Base-by-base conservation (phyloP, 1,139 yeast genomes). In the Saccharomyces hybrid region DNA sequence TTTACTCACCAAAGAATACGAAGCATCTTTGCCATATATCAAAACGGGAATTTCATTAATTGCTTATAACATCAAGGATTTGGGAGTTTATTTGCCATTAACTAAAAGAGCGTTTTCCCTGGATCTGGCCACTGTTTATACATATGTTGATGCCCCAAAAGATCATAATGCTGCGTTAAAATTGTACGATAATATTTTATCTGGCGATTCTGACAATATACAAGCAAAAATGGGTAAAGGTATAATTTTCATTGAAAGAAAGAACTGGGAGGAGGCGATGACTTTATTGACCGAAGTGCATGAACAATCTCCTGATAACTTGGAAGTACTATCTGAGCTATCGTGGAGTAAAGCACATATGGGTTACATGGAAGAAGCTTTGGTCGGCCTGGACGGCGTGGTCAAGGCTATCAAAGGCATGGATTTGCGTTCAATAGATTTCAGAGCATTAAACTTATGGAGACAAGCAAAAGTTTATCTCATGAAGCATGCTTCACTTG, bases 121-220 rank as follows among this genome's bases (percentile, higher is more conserved):
- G 51, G 76, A 81, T 16, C 74, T 88, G 53, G 98, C 95, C 0
- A 80, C 84, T 2, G 79, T 87, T 0, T 88, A 89, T 64, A 88
- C 96, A 0, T 85, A 87, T 64, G 80, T 84, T 65, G 96, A 91
- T 66, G 88, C 96, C 0, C 99, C 98, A 5, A 89, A 89, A 68
- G 87, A 91, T 68, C 89, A 82, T 64, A 76, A 80, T 8, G 76
- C 84, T 44, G 98, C 99, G 0, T 68, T 87, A 47, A 81, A 81
- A 50, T 71, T 90, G 28, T 93, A 86, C 68, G 86, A 85, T 51
- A 73, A 76, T 31, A 81, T 90, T 7, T 73, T 88, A 31, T 63
- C 63, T 2, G 72, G 72, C 2, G 80, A 80, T 52, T 82, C 84
- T 0, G 63, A 70, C 1, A 81, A 83, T 61, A 71, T 77, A 3